phyloP scores from a whole-genome alignment of 1,284 basidiomycete species.

The Irpex sp. region DNA sequence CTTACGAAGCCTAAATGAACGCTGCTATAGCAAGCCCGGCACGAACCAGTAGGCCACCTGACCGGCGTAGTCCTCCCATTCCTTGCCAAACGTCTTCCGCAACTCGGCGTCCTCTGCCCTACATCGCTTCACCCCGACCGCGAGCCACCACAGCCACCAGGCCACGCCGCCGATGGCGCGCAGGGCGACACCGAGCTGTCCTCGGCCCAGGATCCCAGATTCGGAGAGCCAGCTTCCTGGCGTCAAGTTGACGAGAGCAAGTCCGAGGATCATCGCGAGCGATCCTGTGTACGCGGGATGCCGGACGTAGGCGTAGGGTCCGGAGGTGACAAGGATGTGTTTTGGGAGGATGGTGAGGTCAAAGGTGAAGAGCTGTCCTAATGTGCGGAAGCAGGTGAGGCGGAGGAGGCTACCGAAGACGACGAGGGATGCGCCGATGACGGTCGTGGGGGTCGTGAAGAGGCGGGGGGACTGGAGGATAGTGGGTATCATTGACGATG shows the following conservation, averaged over 20 bases:
- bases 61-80: constrained; percentile 51
- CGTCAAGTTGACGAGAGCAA: constrained; percentile 49
- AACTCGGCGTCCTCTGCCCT: constrained; percentile 53
- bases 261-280: constrained; percentile 40
- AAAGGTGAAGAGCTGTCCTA: constrained; percentile 59
- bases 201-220: constrained; percentile 32
- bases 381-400: constrained; percentile 34
- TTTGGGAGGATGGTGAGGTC: constrained; percentile 53
- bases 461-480: constrained; percentile 17
- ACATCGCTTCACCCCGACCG: constrained; percentile 46
- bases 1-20: background rate
- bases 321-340: constrained; percentile 52
- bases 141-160: constrained; percentile 52
- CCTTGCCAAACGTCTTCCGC: constrained; percentile 41
- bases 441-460: constrained; percentile 41
- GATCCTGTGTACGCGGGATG: constrained; percentile 29
- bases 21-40: constrained; percentile 36
- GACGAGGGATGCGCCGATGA: constrained; percentile 46
- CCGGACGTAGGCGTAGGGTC: constrained; percentile 50
- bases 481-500: background rate
- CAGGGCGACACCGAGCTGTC: constrained; percentile 22
- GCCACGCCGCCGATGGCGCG: constrained; percentile 36
- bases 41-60: constrained; percentile 53
- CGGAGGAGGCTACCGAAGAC: constrained; percentile 41
- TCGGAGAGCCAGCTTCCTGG: constrained; percentile 51